Evolutionary conservation across 305 asterid genomes (phyloP).

Genomic region (Solanum aculeatissimum): DNA sequence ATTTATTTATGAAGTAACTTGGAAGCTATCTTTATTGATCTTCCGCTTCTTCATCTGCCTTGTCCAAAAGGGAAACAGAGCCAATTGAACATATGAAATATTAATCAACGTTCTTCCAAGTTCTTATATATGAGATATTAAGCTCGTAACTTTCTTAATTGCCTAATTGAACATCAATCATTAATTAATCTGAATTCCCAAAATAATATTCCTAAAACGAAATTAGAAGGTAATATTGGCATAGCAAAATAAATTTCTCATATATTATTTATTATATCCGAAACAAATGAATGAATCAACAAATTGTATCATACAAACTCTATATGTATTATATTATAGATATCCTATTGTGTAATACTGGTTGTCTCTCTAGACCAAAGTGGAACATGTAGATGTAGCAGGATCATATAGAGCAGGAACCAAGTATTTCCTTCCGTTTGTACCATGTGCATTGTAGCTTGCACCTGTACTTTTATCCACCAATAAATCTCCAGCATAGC

Average conservation of each 20-base stretch:
- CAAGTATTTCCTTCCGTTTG: slow-evolving; percentile 13
- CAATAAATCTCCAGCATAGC: slow-evolving; percentile 18
- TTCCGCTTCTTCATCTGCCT: background rate
- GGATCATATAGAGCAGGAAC: slow-evolving; percentile 16
- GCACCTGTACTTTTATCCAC: slow-evolving; percentile 16
- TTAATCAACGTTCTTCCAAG: no score
- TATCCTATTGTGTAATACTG: background rate
- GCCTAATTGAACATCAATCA: background rate
- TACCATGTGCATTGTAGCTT: slow-evolving; percentile 21
- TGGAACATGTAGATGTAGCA: slow-evolving; percentile 7
- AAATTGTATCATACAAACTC: background rate
- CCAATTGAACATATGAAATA: no score
- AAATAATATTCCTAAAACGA: background rate
- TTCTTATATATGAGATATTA: no score
- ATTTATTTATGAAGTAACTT: background rate
- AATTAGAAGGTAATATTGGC: background rate
- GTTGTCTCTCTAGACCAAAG: slow-evolving; percentile 1
- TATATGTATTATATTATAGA: background rate
- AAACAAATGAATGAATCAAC: slow-evolving; percentile 5
- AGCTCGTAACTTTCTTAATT: background rate
- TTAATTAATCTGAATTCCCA: background rate
- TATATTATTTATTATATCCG: background rate
- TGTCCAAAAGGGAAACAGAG: background rate
- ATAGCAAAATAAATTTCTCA: background rate
- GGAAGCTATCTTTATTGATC: background rate